Evolutionary conservation across 352 stramenopile genomes (phyloP).

Genomic region (Pythium scleroteichum): DNA sequence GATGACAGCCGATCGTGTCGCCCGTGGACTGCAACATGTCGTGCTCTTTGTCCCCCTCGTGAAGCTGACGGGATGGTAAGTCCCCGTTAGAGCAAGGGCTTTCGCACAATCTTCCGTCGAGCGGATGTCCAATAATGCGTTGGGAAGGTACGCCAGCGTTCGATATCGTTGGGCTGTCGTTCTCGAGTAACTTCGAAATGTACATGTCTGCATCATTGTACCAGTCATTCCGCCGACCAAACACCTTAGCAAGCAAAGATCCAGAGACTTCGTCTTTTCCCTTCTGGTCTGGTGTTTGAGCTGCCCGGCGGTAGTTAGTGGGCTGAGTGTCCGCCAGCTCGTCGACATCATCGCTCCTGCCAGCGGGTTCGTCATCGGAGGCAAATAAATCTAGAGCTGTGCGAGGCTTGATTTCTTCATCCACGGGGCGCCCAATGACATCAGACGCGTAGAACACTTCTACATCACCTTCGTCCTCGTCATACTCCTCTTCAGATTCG

Average conservation of each 20-base stretch:
- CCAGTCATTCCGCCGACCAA: constrained; percentile 2
- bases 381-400: constrained; percentile 20
- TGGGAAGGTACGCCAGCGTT: too few species aligned
- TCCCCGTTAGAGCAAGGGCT: too few species aligned
- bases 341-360: not conserved
- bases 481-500: not conserved
- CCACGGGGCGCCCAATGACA: constrained; percentile 18
- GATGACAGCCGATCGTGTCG: too few species aligned
- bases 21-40: too few species aligned
- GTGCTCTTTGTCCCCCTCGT: too few species aligned
- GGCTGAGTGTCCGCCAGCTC: constrained; percentile 4
- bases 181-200: not conserved
- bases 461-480: constrained; percentile 9
- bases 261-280: not conserved
- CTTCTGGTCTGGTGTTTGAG: not conserved
- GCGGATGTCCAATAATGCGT: too few species aligned
- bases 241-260: constrained; percentile 11
- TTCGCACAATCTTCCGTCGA: too few species aligned
- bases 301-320: constrained; percentile 7
- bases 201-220: not conserved
- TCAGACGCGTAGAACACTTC: constrained; percentile 32
- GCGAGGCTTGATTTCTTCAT: constrained; percentile 20
- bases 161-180: too few species aligned
- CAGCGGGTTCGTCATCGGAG: not conserved
- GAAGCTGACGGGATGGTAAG: too few species aligned